Percentiles rank a stretch among this genome's conserved stretches.
Evolutionary conservation across 208 protist genomes (phyloP).

Genomic region (Trypanosoma lewisi): DNA sequence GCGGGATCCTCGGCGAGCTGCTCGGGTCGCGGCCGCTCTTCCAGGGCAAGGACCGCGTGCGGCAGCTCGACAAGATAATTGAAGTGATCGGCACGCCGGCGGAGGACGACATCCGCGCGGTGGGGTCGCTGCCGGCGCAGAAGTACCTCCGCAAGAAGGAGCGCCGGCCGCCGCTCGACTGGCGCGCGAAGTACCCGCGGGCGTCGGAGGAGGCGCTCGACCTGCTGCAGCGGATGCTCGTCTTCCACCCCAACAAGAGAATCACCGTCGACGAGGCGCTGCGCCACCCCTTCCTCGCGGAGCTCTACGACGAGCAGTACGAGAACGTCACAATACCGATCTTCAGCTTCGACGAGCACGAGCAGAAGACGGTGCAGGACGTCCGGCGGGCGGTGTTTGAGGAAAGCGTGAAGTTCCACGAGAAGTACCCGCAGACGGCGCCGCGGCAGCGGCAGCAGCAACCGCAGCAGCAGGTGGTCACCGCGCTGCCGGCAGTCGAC

Average conservation of each 20-base stretch:
- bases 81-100: conserved; percentile 91
- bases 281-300: conserved; percentile 79
- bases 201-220: conserved; percentile 84
- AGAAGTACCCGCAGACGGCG: conserved; percentile 31
- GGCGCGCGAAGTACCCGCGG: conserved; percentile 70
- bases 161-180: conserved; percentile 41
- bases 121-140: conserved; percentile 80
- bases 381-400: conserved; percentile 86
- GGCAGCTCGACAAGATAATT: conserved; percentile 92
- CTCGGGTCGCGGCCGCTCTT: conserved; percentile 86
- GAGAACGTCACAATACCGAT: conserved; percentile 44
- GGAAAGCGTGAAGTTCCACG: conserved; percentile 78
- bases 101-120: conserved; percentile 72
- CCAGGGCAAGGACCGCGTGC: conserved; percentile 85
- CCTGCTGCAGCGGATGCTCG: conserved; percentile 89
- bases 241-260: conserved; percentile 91
- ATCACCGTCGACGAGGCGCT: conserved; percentile 92
- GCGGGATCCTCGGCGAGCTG: conserved; percentile 89
- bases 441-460: conserved; percentile 21
- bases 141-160: conserved; percentile 89
- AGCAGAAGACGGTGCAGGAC: conserved; percentile 69
- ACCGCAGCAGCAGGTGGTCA: conserved; percentile 11
- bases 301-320: conserved; percentile 84
- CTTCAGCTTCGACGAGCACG: conserved; percentile 83
- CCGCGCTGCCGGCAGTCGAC: conserved; percentile 38